Conservation (phyloP, 1,284 basidiomycete genomes). For the Trametes sp. region DNA sequence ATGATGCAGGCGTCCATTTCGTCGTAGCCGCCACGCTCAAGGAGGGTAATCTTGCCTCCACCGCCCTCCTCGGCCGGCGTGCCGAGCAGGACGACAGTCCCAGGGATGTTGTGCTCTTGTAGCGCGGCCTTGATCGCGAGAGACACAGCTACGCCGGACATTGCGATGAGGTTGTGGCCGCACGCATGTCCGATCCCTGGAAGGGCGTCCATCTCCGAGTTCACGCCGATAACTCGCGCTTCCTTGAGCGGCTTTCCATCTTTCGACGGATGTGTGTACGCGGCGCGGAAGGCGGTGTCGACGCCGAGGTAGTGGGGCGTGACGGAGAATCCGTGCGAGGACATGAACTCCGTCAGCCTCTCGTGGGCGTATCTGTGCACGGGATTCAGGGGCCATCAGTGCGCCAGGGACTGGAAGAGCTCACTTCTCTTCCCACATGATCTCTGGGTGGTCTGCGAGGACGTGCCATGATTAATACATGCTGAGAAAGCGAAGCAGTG, state of each 20-base stretch:
- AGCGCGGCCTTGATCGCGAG: conserved; percentile 76
- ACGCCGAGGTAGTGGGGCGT: conserved; percentile 60
- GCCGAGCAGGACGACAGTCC: conserved; percentile 80
- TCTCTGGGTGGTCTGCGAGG: conserved; percentile 38
- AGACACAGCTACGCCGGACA: conserved; percentile 79
- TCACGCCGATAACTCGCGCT: conserved; percentile 70
- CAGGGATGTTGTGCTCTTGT: conserved; percentile 67
- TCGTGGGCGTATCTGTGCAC: conserved; percentile 46
- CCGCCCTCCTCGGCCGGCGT: conserved; percentile 89
- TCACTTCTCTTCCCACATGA: conserved; percentile 41
- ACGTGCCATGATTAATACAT: background rate
- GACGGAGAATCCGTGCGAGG: conserved; percentile 63
- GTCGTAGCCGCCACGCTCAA: conserved; percentile 77
- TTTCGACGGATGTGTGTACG: conserved; percentile 48
- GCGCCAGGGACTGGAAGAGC: conserved; percentile 26
- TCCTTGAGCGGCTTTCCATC: conserved; percentile 39
- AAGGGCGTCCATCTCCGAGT: conserved; percentile 77
- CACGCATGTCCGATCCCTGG: conserved; percentile 76
- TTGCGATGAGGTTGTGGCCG: conserved; percentile 88
- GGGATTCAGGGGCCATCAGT: background rate
- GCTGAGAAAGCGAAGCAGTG: background rate
- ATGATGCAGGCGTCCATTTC: conserved; percentile 83
- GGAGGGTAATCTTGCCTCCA: conserved; percentile 78
- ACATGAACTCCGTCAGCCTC: conserved; percentile 46
- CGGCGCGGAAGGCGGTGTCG: conserved; percentile 76